Percentiles rank a stretch among this genome's conserved stretches.
Conservation (phyloP, 768 basidiomycete genomes). For the Leccinum olivaceopallidum region DNA sequence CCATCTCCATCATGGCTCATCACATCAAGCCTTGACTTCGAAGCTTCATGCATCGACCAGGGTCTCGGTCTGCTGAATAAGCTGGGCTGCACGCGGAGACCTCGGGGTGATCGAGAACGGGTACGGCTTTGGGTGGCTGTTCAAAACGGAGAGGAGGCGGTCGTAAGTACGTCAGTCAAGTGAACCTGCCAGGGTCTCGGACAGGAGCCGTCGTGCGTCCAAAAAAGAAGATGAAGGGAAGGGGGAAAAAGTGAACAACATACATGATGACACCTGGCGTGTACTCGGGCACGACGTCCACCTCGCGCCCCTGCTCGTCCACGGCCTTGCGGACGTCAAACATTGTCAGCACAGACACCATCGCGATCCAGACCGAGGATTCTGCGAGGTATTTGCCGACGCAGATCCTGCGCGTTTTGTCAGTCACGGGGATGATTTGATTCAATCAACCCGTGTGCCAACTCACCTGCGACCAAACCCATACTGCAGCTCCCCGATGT, state of each 20-base stretch:
- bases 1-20: background rate
- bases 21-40: background rate
- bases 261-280: slow-evolving; percentile 36
- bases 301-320: slow-evolving; percentile 15
- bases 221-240: too few relatives aligned
- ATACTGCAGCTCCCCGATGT: slow-evolving; percentile 19
- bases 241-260: too few relatives aligned
- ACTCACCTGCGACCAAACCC: slow-evolving; percentile 28
- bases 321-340: slow-evolving; percentile 33
- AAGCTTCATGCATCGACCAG: background rate
- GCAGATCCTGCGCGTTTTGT: slow-evolving; percentile 19
- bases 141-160: background rate
- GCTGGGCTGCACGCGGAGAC: slow-evolving; percentile 9
- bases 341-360: slow-evolving; percentile 26
- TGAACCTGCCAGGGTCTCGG: slow-evolving; percentile 49
- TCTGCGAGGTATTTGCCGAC: slow-evolving; percentile 30
- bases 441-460: background rate
- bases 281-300: slow-evolving; percentile 28
- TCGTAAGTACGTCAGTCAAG: background rate
- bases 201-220: too few relatives aligned
- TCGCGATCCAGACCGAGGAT: slow-evolving; percentile 27
- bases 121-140: slow-evolving; percentile 20
- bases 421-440: background rate
- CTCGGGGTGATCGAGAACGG: slow-evolving; percentile 23
- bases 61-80: slow-evolving; percentile 17